A percentile compares a stretch with the other conserved stretches of the same genome.
These are phyloP conservation scores for Yamadazyma laniorum DNA, from an alignment of 805 yeast genomes.

Conservation along the genomic window DNA sequence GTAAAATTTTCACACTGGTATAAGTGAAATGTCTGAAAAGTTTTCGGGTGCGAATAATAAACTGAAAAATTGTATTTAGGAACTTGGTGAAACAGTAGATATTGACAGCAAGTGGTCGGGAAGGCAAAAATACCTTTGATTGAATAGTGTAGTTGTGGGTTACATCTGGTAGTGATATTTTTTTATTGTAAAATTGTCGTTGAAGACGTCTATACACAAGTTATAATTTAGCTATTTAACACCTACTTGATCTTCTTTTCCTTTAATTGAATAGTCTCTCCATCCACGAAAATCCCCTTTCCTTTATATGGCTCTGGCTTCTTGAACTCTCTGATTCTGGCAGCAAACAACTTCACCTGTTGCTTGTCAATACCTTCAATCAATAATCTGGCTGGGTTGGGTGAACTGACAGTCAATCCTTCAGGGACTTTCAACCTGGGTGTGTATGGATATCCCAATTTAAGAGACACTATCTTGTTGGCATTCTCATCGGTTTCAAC, in stretches of 20 bases:
- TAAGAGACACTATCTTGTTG: conserved; percentile 62
- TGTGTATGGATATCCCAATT: conserved; percentile 83
- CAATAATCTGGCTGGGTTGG: conserved; percentile 81
- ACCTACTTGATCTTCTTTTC: conserved; percentile 87
- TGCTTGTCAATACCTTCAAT: conserved; percentile 88
- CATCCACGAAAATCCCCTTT: conserved; percentile 90
- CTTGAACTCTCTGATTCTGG: conserved; percentile 76
- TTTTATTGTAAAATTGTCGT: no score
- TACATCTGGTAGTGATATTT: no score
- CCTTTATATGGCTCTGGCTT: conserved; percentile 99
- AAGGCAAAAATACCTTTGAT: no score
- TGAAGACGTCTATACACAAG: conserved; percentile 10
- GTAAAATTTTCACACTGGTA: not conserved
- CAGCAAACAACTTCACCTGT: conserved; percentile 84
- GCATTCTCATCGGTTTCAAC: conserved; percentile 55
- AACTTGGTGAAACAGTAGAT: no score
- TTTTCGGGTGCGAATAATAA: conserved; percentile 3
- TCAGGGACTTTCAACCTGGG: conserved; percentile 77
- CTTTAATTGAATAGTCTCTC: conserved; percentile 87
- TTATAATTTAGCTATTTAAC: not conserved
- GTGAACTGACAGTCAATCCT: conserved; percentile 70
- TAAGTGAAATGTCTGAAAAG: not conserved
- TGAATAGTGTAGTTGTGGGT: no score
- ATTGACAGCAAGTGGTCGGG: no score
- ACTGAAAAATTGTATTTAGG: not conserved